Evolutionary conservation across 495 filamentous ascomycete genomes (phyloP), one percentile per base, ranked within the genome.

Genomic region (Aspergillus sclerotiicarbonarius): DNA sequence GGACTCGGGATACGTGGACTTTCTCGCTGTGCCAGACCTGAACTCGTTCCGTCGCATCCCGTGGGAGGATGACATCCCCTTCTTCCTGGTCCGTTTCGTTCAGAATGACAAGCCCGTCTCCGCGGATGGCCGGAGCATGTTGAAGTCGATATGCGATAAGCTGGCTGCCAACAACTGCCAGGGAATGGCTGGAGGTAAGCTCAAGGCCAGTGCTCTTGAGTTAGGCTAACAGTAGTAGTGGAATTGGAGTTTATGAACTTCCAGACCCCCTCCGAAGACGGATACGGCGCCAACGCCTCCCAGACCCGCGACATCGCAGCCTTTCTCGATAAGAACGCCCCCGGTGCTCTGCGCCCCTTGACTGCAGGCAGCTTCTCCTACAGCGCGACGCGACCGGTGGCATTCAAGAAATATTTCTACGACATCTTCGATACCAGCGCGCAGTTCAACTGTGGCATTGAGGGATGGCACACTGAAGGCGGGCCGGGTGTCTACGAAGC

Each of bases 191-290:
- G 92, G 92, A 82, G 89, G 91, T 95, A 76, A 51, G 55, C 48
- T 3, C 4, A 35, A 44, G 4, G 8, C 6, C 8, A 29, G 12
- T 15, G 0, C 8, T 7, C 8, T 35, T n/a, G 6, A 16, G 19
- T 47, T 37, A 49, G 3, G 13, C 16, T n/a, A 57, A 15, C 1
- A 1, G 13, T 7, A 8, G 16, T 57, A 96, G 92, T 88, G 60
- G 92, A 96, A 73, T 89, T 95, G 70, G 92, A 96, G 70, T 96
- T 96, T 80, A 96, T 86, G 79, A 90, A 93, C 68, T 96, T 93
- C 69, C 82, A 85, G 64, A 79, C 84, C 29, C 90, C 90, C 25
- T 69, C 69, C 0, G 53, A 73, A 58, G 66, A 73, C 47, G 63
- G 74, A 18, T 72, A 72, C 30, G 62, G 77, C 12, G 60, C 56